A percentile compares a stretch with the other conserved stretches of the same genome.
These are phyloP conservation scores for Wickerhamomyces chambardii DNA, from an alignment of 805 yeast genomes.

Conservation along the genomic window DNA sequence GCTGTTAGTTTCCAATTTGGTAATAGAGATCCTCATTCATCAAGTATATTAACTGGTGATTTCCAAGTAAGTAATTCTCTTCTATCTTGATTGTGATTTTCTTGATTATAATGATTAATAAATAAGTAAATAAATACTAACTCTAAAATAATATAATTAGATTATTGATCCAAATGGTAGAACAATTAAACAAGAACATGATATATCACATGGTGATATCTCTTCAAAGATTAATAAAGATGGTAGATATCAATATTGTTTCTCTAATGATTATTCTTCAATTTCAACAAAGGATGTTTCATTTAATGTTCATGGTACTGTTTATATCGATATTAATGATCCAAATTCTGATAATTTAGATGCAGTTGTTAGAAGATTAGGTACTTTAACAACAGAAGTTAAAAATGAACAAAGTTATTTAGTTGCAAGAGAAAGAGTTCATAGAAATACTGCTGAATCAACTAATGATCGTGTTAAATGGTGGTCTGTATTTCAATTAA, in stretches of 20 bases:
- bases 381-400: slow-evolving; percentile 74
- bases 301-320: slow-evolving; percentile 90
- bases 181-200: slow-evolving; percentile 38
- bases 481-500: slow-evolving; percentile 92
- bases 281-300: slow-evolving; percentile 82
- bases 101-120: no score
- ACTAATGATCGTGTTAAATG: slow-evolving; percentile 95
- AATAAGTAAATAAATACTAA: neutral
- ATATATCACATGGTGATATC: slow-evolving; percentile 75
- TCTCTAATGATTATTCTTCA: slow-evolving; percentile 75
- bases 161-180: slow-evolving; percentile 28
- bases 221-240: slow-evolving; percentile 50
- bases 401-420: slow-evolving; percentile 88
- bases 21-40: slow-evolving; percentile 68
- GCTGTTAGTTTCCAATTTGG: slow-evolving; percentile 92
- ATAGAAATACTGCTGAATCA: slow-evolving; percentile 97
- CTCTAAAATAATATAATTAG: slow-evolving; percentile 1
- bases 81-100: no score
- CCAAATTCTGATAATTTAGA: slow-evolving; percentile 76
- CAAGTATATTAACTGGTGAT: slow-evolving; percentile 59
- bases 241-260: slow-evolving; percentile 85
- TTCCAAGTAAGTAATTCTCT: slow-evolving; percentile 25
- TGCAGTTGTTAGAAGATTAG: slow-evolving; percentile 67
- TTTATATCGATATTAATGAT: slow-evolving; percentile 73
- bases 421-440: slow-evolving; percentile 93